These are phyloP conservation scores for Didymella sp. DNA, from an alignment of 2,329 filamentous ascomycete species.

Conservation along the genomic window DNA sequence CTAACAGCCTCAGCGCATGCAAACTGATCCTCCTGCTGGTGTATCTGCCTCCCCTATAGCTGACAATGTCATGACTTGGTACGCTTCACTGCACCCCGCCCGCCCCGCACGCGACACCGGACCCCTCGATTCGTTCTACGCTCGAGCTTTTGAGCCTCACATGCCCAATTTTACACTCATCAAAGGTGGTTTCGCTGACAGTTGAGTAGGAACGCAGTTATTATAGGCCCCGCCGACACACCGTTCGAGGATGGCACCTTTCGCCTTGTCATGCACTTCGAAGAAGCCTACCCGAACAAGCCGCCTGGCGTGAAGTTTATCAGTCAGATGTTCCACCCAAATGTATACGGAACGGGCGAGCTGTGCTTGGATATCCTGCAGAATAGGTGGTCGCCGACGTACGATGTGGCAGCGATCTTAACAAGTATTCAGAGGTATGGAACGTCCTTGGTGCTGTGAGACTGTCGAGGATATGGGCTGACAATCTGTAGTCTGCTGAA, in stretches of 20 bases:
- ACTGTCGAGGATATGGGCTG: conserved; percentile 20
- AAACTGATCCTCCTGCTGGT: conserved; percentile 95
- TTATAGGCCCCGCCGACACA: conserved; percentile 95
- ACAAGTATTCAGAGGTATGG: conserved; percentile 94
- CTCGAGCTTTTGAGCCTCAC: background rate
- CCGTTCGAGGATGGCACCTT: conserved; percentile 99
- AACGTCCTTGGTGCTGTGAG: background rate
- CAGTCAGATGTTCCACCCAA: conserved; percentile 98
- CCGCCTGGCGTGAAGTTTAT: conserved; percentile 98
- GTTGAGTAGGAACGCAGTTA: conserved; percentile 85
- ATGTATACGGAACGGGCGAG: conserved; percentile 96
- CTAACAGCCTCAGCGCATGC: conserved; percentile 78
- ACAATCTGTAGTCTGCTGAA: conserved; percentile 76
- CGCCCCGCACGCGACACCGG: conserved; percentile 40
- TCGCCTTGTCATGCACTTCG: conserved; percentile 97
- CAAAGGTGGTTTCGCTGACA: conserved; percentile 34
- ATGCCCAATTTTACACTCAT: background rate
- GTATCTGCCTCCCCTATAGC: conserved; percentile 96
- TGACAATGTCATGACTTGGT: conserved; percentile 98
- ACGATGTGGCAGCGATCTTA: conserved; percentile 95
- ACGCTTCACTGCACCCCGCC: conserved; percentile 43
- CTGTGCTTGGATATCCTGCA: conserved; percentile 96
- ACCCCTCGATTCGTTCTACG: background rate
- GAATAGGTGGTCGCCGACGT: conserved; percentile 98
- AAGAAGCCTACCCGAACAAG: conserved; percentile 98